These are phyloP conservation scores for Nothophaeocryptopus gaeumannii DNA, from an alignment of 2,329 filamentous ascomycete genomes.

Conservation along the genomic window DNA sequence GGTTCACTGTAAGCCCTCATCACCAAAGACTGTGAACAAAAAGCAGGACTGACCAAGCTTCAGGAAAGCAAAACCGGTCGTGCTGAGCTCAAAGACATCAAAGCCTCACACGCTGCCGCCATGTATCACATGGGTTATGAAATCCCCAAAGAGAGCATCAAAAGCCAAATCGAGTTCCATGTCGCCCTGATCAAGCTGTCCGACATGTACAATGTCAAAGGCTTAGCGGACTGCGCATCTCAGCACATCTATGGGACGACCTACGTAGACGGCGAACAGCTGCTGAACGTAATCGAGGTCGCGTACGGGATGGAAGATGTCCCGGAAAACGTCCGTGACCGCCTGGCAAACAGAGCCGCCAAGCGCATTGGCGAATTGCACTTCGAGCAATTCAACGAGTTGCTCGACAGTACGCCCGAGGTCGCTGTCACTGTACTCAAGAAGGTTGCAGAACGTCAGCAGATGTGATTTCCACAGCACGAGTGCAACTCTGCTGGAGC, in stretches of 20 bases:
- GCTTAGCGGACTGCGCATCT: not conserved
- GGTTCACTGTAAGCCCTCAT: not conserved
- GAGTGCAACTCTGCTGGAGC: too few relatives aligned
- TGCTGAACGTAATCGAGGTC: not conserved
- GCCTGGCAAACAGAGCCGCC: not conserved
- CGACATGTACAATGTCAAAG: not conserved
- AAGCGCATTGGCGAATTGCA: not conserved
- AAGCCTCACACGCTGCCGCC: not conserved
- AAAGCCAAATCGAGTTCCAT: not conserved
- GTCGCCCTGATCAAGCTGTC: not conserved
- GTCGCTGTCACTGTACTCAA: not conserved
- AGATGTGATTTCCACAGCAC: too few relatives aligned
- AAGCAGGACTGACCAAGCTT: too few relatives aligned
- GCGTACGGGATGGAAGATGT: not conserved
- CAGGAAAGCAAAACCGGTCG: not conserved
- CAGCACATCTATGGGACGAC: not conserved
- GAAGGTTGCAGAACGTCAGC: too few relatives aligned
- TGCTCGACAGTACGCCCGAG: not conserved
- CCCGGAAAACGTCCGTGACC: not conserved
- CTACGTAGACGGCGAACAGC: not conserved
- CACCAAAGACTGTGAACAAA: too few relatives aligned
- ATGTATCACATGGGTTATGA: constrained; percentile 2
- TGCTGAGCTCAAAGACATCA: not conserved
- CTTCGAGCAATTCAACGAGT: not conserved
- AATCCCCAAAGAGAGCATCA: not conserved